Conservation (phyloP, 1,284 basidiomycete genomes). For the Schizophyllum amplum region DNA sequence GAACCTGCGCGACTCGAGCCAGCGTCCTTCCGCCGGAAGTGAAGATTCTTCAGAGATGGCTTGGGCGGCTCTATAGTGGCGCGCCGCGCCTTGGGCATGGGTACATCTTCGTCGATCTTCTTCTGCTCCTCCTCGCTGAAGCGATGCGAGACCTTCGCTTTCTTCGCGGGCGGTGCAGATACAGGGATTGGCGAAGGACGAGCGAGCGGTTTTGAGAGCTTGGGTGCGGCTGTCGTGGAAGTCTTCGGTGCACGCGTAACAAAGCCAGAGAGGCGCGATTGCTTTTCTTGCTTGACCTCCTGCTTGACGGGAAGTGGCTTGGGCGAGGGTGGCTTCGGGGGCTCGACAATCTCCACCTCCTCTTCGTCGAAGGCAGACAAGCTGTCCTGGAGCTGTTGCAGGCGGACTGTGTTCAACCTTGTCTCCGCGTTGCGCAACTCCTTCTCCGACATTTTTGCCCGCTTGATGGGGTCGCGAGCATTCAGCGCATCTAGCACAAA, state of each 20-base stretch:
- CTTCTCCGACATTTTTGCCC: neutral
- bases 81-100: conserved; percentile 28
- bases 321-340: conserved; percentile 1
- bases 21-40: neutral
- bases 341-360: conserved; percentile 30
- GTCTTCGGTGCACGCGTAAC: conserved; percentile 5
- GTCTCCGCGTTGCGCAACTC: conserved; percentile 19
- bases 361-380: conserved; percentile 46
- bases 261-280: neutral
- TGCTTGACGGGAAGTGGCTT: conserved; percentile 12
- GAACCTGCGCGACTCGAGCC: conserved; percentile 8
- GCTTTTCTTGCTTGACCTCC: conserved; percentile 11
- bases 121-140: conserved; percentile 30
- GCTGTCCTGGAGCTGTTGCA: conserved; percentile 49
- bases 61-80: conserved; percentile 9
- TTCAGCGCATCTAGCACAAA: conserved; percentile 50
- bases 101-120: conserved; percentile 24
- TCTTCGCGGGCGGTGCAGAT: conserved; percentile 8
- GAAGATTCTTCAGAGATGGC: conserved; percentile 1
- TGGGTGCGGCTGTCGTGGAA: conserved; percentile 5
- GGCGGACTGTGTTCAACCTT: conserved; percentile 48
- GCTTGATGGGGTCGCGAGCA: conserved; percentile 30
- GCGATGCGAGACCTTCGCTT: conserved; percentile 15
- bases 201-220: neutral
- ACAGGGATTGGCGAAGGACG: conserved; percentile 2